Evolutionary conservation across 108 stramenopile species (phyloP), one percentile per base, ranked within the genome.

Genomic region (Mediolabrus comicus): DNA sequence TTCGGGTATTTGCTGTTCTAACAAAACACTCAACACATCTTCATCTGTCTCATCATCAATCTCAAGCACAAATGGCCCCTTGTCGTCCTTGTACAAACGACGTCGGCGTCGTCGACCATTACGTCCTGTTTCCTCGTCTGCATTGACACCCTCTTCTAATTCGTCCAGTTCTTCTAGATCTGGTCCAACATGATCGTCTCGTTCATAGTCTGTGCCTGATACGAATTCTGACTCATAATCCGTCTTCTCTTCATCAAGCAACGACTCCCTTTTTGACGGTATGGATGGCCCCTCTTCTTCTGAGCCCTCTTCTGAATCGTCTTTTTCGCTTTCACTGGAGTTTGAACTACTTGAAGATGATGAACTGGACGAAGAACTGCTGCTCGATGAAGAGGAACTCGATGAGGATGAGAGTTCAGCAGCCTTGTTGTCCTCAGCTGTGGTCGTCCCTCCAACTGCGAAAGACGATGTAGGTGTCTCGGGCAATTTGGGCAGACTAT

Each of bases 11-110:
- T 74, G 82, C 22, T 84, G 80, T 72, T 95, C 94, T 36, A 92
- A 53, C 24, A 95, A 62, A 27, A 95, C 91, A 53, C 83, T 82
- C 64, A 95, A 68, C 27, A 95, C 82, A 54, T 95, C 94, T 77
- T 95, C 92, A 68, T 94, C 95, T 0, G 95, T 92, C 72, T 96
- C 95, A 59, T 96, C 95, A 65, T 94, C 92, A 62, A 96, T 89
- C 67, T 93, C 92, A 3, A 93, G 84, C 0, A 95, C 90, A 58
- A 94, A 94, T 30, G 83, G 83, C 6, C 81, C 72, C 72, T 95
- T 92, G 62, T 95, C 94, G 66, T 95, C 94, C 10, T 87, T 79
- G 68, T 95, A 95, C 66, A 91, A 64, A 22, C 91, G 71, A 8
- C 89, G 79, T 35, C 87, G 61, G 5, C 88, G 67, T n/a, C 88